These are phyloP conservation scores for Kockovaella imperatae DNA, from an alignment of 768 basidiomycete genomes.

Conservation along the genomic window DNA sequence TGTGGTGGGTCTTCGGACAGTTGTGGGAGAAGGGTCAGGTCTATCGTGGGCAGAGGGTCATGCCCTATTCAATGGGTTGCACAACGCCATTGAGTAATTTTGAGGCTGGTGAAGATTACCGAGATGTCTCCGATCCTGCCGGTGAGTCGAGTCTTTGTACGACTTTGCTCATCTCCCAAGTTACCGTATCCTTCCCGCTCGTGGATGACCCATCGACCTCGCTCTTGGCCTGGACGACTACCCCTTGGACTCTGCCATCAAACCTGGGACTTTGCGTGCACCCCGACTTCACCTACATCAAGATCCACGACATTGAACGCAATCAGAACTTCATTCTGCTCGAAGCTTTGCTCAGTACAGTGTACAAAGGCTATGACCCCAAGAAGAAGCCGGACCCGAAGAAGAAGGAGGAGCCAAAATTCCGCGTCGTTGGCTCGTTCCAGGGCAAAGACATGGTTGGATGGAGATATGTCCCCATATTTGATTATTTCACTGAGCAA, in stretches of 20 bases:
- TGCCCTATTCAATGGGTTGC: conserved; percentile 96
- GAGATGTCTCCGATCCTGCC: conserved; percentile 88
- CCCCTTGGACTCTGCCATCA: conserved; percentile 95
- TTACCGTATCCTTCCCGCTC: conserved; percentile 85
- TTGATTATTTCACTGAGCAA: conserved; percentile 93
- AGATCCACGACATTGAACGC: conserved; percentile 83
- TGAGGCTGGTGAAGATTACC: conserved; percentile 85
- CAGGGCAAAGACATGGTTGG: conserved; percentile 89
- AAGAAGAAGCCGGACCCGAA: conserved; percentile 61
- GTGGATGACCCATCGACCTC: conserved; percentile 87
- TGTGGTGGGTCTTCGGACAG: conserved; percentile 97
- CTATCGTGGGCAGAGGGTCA: conserved; percentile 85
- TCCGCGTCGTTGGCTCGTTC: conserved; percentile 80
- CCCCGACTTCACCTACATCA: conserved; percentile 91
- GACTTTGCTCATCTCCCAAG: conserved; percentile 45
- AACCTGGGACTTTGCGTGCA: conserved; percentile 93
- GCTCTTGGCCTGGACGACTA: conserved; percentile 95
- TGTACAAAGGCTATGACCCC: conserved; percentile 61
- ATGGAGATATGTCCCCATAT: conserved; percentile 89
- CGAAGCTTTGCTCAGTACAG: conserved; percentile 71
- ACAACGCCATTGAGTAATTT: conserved; percentile 97
- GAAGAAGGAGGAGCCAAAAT: conserved; percentile 91
- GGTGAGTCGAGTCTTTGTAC: conserved; percentile 50
- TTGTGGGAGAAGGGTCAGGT: conserved; percentile 88
- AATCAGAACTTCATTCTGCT: conserved; percentile 85